Percentiles rank a stretch among this genome's conserved stretches.
Conservation (phyloP, 148 eudicot species). For the Silene conica region DNA sequence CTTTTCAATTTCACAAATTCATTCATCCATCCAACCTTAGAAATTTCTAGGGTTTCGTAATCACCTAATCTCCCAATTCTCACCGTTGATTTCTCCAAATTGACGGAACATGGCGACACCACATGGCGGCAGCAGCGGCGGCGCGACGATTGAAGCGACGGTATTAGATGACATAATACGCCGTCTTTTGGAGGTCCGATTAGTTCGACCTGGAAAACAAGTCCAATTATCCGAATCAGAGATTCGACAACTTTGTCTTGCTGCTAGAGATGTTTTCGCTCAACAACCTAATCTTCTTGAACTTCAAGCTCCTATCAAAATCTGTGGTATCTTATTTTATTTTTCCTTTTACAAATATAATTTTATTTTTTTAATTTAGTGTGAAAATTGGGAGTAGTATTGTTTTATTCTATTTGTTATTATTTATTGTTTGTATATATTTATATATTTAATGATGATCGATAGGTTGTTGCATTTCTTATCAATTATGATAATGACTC, state of each 20-base stretch:
- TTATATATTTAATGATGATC: background rate
- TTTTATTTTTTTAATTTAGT: too few relatives aligned
- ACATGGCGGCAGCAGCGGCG: constrained; percentile 20
- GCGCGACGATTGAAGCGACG: constrained; percentile 41
- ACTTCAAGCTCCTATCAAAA: constrained; percentile 88
- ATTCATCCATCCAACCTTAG: too few relatives aligned
- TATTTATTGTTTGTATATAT: background rate
- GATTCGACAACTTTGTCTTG: constrained; percentile 83
- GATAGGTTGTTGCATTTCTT: background rate
- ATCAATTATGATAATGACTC: too few relatives aligned
- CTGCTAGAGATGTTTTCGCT: constrained; percentile 75
- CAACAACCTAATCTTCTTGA: constrained; percentile 87
- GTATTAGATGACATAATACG: constrained; percentile 74
- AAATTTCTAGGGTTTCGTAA: constrained; percentile 25
- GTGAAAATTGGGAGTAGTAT: too few relatives aligned
- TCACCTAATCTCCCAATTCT: background rate
- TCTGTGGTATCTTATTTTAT: constrained; percentile 53
- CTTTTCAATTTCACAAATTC: too few relatives aligned
- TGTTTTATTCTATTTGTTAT: too few relatives aligned
- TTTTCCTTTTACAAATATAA: background rate
- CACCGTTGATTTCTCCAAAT: background rate
- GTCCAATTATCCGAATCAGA: constrained; percentile 85
- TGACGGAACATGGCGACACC: constrained; percentile 34
- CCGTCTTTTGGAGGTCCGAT: constrained; percentile 72
- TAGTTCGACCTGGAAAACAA: constrained; percentile 75